These are phyloP conservation scores for Earliella scabrosa DNA, from an alignment of 1,284 basidiomycete genomes.

Conservation along the genomic window DNA sequence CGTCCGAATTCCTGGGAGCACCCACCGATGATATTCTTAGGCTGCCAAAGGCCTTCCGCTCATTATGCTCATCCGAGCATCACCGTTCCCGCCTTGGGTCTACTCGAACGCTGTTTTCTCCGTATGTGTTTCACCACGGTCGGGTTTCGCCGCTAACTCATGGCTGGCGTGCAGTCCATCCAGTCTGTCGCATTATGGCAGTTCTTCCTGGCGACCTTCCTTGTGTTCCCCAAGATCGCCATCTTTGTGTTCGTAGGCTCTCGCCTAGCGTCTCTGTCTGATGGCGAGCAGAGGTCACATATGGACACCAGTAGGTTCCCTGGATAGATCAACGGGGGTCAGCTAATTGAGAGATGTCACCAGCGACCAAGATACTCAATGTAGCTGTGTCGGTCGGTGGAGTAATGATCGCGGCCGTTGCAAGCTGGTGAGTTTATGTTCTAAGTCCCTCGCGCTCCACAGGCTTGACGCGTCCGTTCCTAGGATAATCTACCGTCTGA, in stretches of 20 bases:
- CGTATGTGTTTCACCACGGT: slow-evolving; percentile 44
- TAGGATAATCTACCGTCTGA: slow-evolving; percentile 67
- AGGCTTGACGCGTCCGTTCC: background rate
- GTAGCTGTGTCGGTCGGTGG: slow-evolving; percentile 60
- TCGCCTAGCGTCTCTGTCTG: slow-evolving; percentile 73
- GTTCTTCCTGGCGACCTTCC: slow-evolving; percentile 74
- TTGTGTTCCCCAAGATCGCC: slow-evolving; percentile 71
- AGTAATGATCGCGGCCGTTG: slow-evolving; percentile 54
- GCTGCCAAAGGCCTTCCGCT: slow-evolving; percentile 73
- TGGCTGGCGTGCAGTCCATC: slow-evolving; percentile 56
- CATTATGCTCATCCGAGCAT: slow-evolving; percentile 80
- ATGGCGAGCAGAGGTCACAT: slow-evolving; percentile 70
- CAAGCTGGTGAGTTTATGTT: slow-evolving; percentile 62
- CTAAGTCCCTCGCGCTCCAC: background rate
- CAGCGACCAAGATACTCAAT: slow-evolving; percentile 72
- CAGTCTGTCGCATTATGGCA: slow-evolving; percentile 74
- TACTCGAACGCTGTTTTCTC: slow-evolving; percentile 82
- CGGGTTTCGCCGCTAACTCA: slow-evolving; percentile 1
- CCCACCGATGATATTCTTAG: slow-evolving; percentile 38
- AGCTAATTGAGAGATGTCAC: background rate
- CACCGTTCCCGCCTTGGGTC: slow-evolving; percentile 83
- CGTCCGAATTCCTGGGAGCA: background rate
- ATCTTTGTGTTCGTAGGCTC: slow-evolving; percentile 81
- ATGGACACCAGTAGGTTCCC: slow-evolving; percentile 75
- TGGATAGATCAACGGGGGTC: background rate